phyloP scores from a whole-genome alignment of 192 early-diverging fungal species.

The Mortierella antarctica region DNA sequence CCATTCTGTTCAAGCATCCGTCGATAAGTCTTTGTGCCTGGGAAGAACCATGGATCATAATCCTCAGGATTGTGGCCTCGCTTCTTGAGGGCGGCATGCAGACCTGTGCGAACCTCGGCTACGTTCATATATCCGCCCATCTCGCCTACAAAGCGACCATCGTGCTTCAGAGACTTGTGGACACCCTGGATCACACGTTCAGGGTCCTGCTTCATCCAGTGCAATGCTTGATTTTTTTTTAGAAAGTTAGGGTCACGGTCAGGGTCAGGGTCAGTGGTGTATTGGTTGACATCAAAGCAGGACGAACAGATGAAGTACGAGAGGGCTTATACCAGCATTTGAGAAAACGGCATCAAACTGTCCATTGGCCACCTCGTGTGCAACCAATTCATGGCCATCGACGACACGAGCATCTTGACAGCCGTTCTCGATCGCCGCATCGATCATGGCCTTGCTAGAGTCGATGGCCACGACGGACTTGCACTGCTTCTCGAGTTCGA shows the following conservation, averaged over 20 bases:
- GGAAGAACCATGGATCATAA: constrained; percentile 56
- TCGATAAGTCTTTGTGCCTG: constrained; percentile 59
- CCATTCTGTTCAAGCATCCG: constrained; percentile 61
- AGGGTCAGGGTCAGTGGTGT: neutral
- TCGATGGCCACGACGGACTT: constrained; percentile 70
- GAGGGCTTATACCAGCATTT: constrained; percentile 62
- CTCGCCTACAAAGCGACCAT: constrained; percentile 71
- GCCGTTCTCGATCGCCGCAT: constrained; percentile 48
- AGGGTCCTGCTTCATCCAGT: constrained; percentile 77
- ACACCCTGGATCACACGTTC: constrained; percentile 68
- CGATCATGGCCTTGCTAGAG: constrained; percentile 68
- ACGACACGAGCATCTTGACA: constrained; percentile 59
- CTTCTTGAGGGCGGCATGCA: constrained; percentile 51
- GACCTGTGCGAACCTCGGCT: constrained; percentile 15
- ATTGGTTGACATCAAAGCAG: neutral
- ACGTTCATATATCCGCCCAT: constrained; percentile 34
- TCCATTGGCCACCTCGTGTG: constrained; percentile 48
- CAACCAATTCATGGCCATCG: constrained; percentile 65
- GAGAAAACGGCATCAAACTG: constrained; percentile 77
- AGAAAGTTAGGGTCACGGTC: neutral
- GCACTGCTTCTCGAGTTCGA: constrained; percentile 57
- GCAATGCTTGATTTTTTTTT: constrained; percentile 59
- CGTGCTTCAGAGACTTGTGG: constrained; percentile 58
- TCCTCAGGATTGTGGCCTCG: constrained; percentile 55
- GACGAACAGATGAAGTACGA: neutral